Percentiles rank a stretch among this genome's conserved stretches.
phyloP scores from a whole-genome alignment of 2,329 filamentous ascomycete genomes.

The Aspergillus fischeri region DNA sequence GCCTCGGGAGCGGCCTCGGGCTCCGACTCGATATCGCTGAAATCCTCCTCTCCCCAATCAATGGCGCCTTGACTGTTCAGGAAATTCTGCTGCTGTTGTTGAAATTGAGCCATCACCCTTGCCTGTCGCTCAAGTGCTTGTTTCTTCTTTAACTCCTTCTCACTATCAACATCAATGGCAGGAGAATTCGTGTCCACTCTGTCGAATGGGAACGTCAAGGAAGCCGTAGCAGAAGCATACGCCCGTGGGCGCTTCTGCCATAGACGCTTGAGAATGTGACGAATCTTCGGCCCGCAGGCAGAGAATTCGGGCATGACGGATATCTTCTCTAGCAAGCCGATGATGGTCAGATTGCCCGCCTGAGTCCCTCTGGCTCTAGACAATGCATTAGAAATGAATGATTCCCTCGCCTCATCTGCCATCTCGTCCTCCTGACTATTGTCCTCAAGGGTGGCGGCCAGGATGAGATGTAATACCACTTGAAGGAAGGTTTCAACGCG shows the following conservation, averaged over 20 bases:
- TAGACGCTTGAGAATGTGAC: constrained; percentile 76
- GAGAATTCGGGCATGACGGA: constrained; percentile 70
- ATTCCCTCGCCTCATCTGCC: constrained; percentile 48
- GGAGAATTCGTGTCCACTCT: constrained; percentile 78
- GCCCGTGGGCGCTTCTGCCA: constrained; percentile 72
- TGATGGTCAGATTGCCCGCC: constrained; percentile 44
- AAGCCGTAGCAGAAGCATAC: constrained; percentile 65
- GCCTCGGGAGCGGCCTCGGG: constrained; percentile 55
- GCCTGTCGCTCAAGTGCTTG: constrained; percentile 86
- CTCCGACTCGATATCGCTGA: constrained; percentile 58
- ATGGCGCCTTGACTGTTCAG: constrained; percentile 81
- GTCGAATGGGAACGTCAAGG: constrained; percentile 63
- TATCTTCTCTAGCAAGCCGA: constrained; percentile 51
- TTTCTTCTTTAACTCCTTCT: constrained; percentile 78
- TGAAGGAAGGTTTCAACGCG: constrained; percentile 89
- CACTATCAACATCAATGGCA: constrained; percentile 57
- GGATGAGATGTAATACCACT: constrained; percentile 79
- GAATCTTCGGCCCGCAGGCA: constrained; percentile 78
- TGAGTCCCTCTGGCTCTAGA: constrained; percentile 53
- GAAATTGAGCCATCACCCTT: constrained; percentile 95
- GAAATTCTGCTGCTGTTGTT: constrained; percentile 95
- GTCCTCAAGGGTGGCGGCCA: constrained; percentile 85
- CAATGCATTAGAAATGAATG: constrained; percentile 70
- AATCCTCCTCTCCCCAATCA: constrained; percentile 82
- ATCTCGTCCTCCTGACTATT: constrained; percentile 54